Evolutionary conservation across 2,329 filamentous ascomycete species (phyloP), one percentile per base, ranked within the genome.

Genomic region (Trichoderma atroviride): DNA sequence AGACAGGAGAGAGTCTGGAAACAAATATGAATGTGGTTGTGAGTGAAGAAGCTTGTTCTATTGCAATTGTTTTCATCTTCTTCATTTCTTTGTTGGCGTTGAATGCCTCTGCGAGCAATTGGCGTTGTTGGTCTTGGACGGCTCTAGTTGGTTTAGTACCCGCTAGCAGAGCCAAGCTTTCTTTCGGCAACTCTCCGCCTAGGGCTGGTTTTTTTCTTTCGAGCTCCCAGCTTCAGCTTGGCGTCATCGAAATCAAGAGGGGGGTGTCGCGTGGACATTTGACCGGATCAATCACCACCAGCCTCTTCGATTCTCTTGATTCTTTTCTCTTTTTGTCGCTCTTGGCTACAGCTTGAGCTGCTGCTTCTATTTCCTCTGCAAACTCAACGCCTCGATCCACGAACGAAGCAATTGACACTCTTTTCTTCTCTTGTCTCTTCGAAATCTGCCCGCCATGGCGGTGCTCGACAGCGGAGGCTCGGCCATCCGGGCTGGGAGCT

Each of bases 371-470:
- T 33, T 11, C 7, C 2, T 10, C 16, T n/a, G 10, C 53, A 5
- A 33, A 7, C 31, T 37, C 56, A 22, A 13, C 31, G 4, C 13
- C 13, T 58, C 31, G 9, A 50, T 58, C 24, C 40, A 2, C 16
- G 19, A 19, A 7, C 9, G 33, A 24, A 33, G 31, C 31, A 37
- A 35, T 37, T 35, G 56, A 7, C 33, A 7, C 19, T 1, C n/a
- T 6, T 31, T 16, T 0, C 16, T 31, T 19, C 11, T 47, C 27
- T 35, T 35, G 33, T 35, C n/a, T 14, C n/a, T 24, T 22, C 37
- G n/a, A n/a, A 35, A 29, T 59, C 37, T 61, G 66, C 60, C 69
- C 55, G 52, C 40, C 67, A 74, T 74, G 74, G 72, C 72, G 57
- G 71, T 64, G 69, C 58, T 68, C 37, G 68, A 70, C 60, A 60